Percentiles rank a stretch among this genome's conserved stretches.
Evolutionary conservation across 805 yeast species (phyloP).

Genomic region (Hanseniaspora clermontiae): DNA sequence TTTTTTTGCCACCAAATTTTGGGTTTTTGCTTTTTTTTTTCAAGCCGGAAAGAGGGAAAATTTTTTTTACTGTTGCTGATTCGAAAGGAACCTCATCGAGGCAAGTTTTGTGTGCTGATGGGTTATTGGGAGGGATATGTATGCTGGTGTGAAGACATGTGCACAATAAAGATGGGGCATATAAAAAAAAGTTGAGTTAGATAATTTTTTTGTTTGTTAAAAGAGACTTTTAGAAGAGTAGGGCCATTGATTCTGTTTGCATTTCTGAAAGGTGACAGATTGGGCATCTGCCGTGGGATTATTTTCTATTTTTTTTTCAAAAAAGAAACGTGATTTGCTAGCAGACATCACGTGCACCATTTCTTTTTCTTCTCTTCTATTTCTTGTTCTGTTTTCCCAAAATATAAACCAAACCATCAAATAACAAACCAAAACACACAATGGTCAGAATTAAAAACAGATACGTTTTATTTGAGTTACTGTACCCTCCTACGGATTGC

Average conservation of each 20-base stretch:
- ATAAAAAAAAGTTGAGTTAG: no score
- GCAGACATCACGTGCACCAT: neutral
- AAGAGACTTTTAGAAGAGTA: no score
- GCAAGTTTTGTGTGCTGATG: no score
- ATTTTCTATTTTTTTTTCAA: neutral
- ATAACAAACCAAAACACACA: neutral
- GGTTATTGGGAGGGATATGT: no score
- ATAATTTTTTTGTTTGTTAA: no score
- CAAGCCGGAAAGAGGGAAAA: neutral
- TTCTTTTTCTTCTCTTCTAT: neutral
- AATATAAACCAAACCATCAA: no score
- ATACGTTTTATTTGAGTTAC: constrained; percentile 67
- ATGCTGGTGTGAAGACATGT: no score
- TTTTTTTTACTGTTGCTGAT: neutral
- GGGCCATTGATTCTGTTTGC: no score
- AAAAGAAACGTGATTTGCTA: constrained; percentile 1
- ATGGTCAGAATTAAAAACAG: constrained; percentile 88
- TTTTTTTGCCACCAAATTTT: neutral
- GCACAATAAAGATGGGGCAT: no score
- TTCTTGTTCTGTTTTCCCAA: neutral
- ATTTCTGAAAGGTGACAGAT: no score
- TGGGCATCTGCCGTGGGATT: neutral
- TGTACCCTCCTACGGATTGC: constrained; percentile 42
- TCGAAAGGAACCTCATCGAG: neutral
- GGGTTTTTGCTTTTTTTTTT: no score